Evolutionary conservation across 2,329 filamentous ascomycete genomes (phyloP).

Genomic region (Nigrograna mackinnonii): DNA sequence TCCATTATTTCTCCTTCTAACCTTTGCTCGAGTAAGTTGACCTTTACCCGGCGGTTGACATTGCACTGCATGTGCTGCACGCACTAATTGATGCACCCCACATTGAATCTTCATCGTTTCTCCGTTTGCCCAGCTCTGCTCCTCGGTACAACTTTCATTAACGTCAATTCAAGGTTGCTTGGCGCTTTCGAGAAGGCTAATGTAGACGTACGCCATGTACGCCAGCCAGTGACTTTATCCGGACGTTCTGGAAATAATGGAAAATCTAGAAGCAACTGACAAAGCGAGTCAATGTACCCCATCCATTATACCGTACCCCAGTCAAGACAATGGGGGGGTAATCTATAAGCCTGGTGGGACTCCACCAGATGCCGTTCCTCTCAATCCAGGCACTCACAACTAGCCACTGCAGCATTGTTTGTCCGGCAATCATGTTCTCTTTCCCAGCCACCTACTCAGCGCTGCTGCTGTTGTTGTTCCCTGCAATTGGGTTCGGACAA

Average conservation of each 20-base stretch:
- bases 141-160: slow-evolving; percentile 13
- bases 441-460: slow-evolving; percentile 1
- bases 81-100: slow-evolving; percentile 11
- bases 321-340: slow-evolving; percentile 1
- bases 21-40: slow-evolving; percentile 2
- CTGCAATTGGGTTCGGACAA: slow-evolving; percentile 5
- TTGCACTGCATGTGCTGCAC: slow-evolving; percentile 1
- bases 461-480: slow-evolving; percentile 4
- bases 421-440: slow-evolving; percentile 15
- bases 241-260: slow-evolving; percentile 12
- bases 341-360: slow-evolving; percentile 16
- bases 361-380: too few species aligned
- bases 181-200: slow-evolving; percentile 12
- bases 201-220: slow-evolving; percentile 5
- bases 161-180: slow-evolving; percentile 14
- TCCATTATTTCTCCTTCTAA: not conserved
- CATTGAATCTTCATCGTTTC: slow-evolving; percentile 6
- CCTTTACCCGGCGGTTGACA: slow-evolving; percentile 18
- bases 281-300: not conserved
- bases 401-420: not conserved
- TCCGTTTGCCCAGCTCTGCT: slow-evolving; percentile 5
- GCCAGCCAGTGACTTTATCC: slow-evolving; percentile 18
- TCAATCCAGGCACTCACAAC: too few species aligned
- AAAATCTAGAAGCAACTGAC: not conserved
- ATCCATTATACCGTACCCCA: not conserved